Percentiles rank a stretch among this genome's conserved stretches.
Conservation (phyloP, 1,284 basidiomycete species). For the Athelia psychrophila region DNA sequence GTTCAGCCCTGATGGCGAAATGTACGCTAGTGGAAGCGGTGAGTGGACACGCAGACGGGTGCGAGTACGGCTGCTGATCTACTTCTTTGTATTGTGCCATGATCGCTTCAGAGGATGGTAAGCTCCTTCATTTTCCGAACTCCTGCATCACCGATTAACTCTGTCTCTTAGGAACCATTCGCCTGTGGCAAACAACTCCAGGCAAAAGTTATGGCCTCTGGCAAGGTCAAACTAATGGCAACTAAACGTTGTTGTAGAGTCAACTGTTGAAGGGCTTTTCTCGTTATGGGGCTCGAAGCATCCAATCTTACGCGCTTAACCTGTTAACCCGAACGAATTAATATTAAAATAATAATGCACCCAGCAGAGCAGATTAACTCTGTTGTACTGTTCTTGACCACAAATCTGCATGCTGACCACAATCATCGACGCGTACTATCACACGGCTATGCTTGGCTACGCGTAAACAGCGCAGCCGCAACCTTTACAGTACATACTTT, state of each 20-base stretch:
- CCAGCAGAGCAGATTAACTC: no score
- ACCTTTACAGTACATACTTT: no score
- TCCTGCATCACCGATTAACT: neutral
- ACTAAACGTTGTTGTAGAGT: slow-evolving; percentile 22
- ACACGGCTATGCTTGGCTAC: no score
- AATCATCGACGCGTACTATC: no score
- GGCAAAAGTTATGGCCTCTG: slow-evolving; percentile 93
- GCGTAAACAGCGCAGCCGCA: no score
- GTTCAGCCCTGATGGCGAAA: slow-evolving; percentile 97
- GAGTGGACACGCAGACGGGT: slow-evolving; percentile 30
- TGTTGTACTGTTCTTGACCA: no score
- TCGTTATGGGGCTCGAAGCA: neutral
- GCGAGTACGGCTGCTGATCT: no score
- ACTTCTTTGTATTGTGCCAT: slow-evolving; percentile 6
- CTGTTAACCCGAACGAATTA: no score
- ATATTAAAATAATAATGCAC: no score
- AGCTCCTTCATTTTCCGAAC: slow-evolving; percentile 18
- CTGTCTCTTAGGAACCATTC: slow-evolving; percentile 70
- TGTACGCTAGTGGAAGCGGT: slow-evolving; percentile 96
- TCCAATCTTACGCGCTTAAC: neutral
- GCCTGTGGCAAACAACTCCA: slow-evolving; percentile 94
- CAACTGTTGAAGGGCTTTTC: no score
- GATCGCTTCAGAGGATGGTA: slow-evolving; percentile 62
- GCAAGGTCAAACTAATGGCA: slow-evolving; percentile 67
- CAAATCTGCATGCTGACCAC: no score